These are phyloP conservation scores for Quercus engelmannii DNA, from an alignment of 306 rosid species.

Conservation along the genomic window DNA sequence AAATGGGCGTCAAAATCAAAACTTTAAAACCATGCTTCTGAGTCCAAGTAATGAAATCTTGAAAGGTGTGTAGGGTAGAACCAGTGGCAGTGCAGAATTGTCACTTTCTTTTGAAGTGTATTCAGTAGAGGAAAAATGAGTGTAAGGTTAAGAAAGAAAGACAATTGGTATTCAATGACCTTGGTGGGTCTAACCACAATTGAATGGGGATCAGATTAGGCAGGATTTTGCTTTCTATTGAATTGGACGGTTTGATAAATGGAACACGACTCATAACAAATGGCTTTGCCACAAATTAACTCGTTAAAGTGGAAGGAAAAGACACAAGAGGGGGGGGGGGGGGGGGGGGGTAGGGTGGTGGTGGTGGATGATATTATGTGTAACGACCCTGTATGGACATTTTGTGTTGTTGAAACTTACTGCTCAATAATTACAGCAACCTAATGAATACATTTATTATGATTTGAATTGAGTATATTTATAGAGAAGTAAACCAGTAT, in stretches of 20 bases:
- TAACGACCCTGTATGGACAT: too few relatives aligned
- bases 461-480: too few relatives aligned
- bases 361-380: too few relatives aligned
- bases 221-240: neutral
- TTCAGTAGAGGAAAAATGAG: neutral
- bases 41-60: neutral
- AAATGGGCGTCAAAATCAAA: slow-evolving; percentile 33
- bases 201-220: neutral
- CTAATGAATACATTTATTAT: too few relatives aligned
- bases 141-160: neutral
- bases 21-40: neutral
- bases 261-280: neutral
- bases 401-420: too few relatives aligned
- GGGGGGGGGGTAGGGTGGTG: too few relatives aligned
- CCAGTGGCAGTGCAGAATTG: neutral
- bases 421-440: too few relatives aligned
- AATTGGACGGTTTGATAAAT: neutral
- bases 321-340: too few relatives aligned
- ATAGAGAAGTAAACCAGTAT: too few relatives aligned
- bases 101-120: neutral
- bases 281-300: neutral
- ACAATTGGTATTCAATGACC: neutral
- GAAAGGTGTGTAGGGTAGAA: neutral
- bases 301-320: too few relatives aligned
- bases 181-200: neutral